Base-by-base conservation (phyloP, 768 basidiomycete species). In the Flagelloscypha sp. region DNA sequence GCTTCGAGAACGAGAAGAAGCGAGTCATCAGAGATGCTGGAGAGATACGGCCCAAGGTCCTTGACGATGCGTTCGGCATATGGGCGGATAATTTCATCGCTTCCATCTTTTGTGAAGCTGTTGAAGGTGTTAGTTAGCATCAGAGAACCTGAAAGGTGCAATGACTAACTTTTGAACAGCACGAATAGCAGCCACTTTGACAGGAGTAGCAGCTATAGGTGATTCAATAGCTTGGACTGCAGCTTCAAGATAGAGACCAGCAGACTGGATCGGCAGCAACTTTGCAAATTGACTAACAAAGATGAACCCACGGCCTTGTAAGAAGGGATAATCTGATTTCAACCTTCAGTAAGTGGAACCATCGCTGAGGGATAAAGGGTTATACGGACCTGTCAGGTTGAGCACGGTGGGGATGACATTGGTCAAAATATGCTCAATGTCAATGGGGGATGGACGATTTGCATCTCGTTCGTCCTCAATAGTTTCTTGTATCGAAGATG, bases 231-330 rank as follows among this genome's bases (percentile, higher is more conserved):
- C 90, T 35, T 82, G 77, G 20, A 95, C 66, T 0, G 92, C 84
- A 4, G 88, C 88, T 16, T 84, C 78, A 22, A 98, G 65, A 52
- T 97, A 98, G 49, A 92, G 87, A 1, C 75, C 74, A 1, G 86
- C 79, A 31, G 92, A 66, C 37, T 76, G 66, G 9, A 70, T 47
- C 0, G 89, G 83, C 4, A 97, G 66, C 7, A 83, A 58, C 45
- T 76, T 74, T 1, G 85, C 72, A 50, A 78, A 97, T 49, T 90
- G 83, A 50, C 88, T 90, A 3, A 92, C 89, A 46, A 97, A 93
- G 29, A 98, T 87, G 41, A 97, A 95, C 0, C 79, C 86, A 41
- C 95, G 73, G 8, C 94, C 95, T 59, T 97, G 94, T 19, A 99
- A 58, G 73, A 97, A 99, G 0, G 90, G 90, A 37, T 69, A 71